A percentile compares a stretch with the other conserved stretches of the same genome.
phyloP scores from a whole-genome alignment of 208 protist genomes.

The Wallacemonas collosoma region DNA sequence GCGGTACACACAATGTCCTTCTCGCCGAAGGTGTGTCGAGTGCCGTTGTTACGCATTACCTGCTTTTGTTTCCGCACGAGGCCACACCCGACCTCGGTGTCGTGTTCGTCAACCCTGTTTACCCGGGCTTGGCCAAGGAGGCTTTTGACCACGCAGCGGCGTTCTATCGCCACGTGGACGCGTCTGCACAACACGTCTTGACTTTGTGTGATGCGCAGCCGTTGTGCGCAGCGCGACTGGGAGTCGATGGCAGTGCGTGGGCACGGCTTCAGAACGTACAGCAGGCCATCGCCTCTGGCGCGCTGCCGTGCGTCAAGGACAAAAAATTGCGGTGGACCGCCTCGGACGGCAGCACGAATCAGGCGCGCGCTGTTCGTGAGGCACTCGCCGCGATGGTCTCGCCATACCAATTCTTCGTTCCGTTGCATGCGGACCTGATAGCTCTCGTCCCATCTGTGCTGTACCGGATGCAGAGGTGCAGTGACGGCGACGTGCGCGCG shows the following conservation, averaged over 20 bases:
- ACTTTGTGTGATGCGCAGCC: conserved; percentile 38
- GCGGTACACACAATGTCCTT: conserved; percentile 40
- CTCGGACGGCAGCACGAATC: conserved; percentile 21
- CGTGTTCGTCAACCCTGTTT: conserved; percentile 39
- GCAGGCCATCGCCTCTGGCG: conserved; percentile 25
- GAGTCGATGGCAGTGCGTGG: conserved; percentile 47
- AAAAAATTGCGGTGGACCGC: conserved; percentile 40
- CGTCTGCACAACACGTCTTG: conserved; percentile 41
- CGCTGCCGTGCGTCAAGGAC: conserved; percentile 42
- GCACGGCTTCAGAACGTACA: conserved; percentile 33
- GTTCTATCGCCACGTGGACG: conserved; percentile 30
- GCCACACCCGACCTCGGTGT: conserved; percentile 25
- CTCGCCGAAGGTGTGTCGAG: conserved; percentile 47
- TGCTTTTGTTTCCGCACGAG: conserved; percentile 22
- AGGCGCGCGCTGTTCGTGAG: conserved; percentile 28
- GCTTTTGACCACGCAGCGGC: conserved; percentile 16
- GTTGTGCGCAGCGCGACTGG: conserved; percentile 42
- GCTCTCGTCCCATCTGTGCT: conserved; percentile 59
- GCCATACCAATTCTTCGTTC: conserved; percentile 32
- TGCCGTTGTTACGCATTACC: conserved; percentile 37
- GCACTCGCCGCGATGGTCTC: conserved; percentile 38
- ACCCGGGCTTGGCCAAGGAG: conserved; percentile 42
- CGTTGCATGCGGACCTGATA: conserved; percentile 22
- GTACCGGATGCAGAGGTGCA: conserved; percentile 70
- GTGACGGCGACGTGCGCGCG: conserved; percentile 33